Evolutionary conservation across 305 asterid species (phyloP), one percentile per base, ranked within the genome.

Genomic region (Ajuga reptans): DNA sequence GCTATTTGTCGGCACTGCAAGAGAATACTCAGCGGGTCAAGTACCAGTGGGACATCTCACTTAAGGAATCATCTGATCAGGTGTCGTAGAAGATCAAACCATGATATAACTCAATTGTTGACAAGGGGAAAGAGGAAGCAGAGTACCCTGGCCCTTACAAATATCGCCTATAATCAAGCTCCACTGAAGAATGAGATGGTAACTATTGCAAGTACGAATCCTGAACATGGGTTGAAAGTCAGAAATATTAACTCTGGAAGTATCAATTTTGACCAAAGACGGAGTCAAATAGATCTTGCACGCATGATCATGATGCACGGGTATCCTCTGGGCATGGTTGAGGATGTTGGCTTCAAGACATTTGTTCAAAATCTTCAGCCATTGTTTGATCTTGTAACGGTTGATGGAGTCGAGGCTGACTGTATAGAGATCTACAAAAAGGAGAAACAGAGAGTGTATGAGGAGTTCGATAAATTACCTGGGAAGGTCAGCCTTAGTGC

Each of bases 31-130:
- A 88, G 95, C 37, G 97, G 97, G 10, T 92, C 96, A 62, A 92
- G 98, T 72, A 88, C 93, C 17, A 92, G 98, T 74, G 97, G 97
- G 34, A 90, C 98, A 9, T 88, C 98, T 27, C 97, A 92, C 70
- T 76, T 92, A 81, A 83, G 97, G 77, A 92, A 92, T 74, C 98
- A 90, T 81, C 83, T 92, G 76, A 84, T 85, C 68, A 83, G 98
- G 84, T 92, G 97, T 64, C 85, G 87, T 46, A 82, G 88, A 55
- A 82, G 91, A 67, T 78, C 86, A 6, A 87, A 89, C 79, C 89
- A 85, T 69, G 96, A 86, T 62, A 59, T 88, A 51, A 64, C 82
- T n/a, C 88, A 84, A 55, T 68, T 84, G 60, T 64, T 89, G 67
- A 79, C 96, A 3, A 81, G 87, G 76, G 96, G 95, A 36, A 86